Evolutionary conservation across 257 asterid genomes (phyloP).

Genomic region (Solanum paucissectum): DNA sequence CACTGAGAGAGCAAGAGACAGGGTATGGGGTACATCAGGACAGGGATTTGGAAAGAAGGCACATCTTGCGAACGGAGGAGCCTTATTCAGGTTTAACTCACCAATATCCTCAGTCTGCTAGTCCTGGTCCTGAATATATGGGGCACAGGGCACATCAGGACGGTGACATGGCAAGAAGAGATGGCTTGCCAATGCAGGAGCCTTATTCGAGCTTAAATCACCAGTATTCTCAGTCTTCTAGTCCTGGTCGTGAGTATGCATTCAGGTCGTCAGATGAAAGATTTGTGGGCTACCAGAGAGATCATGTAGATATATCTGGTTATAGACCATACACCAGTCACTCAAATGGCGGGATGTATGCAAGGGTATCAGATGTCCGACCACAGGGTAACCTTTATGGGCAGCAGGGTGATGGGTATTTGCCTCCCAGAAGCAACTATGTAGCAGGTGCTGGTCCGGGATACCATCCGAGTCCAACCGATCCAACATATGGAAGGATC

Average conservation of each 20-base stretch:
- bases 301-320: neutral
- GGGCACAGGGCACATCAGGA: neutral
- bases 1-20: slow-evolving; percentile 10
- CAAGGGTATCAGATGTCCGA: slow-evolving; percentile 13
- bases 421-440: slow-evolving; percentile 3
- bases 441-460: neutral
- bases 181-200: slow-evolving; percentile 12
- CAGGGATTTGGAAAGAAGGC: slow-evolving; percentile 17
- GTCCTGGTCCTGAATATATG: slow-evolving; percentile 22
- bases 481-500: slow-evolving; percentile 12
- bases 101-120: slow-evolving; percentile 10
- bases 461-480: slow-evolving; percentile 4
- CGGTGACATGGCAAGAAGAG: slow-evolving; percentile 16
- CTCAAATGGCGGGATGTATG: slow-evolving; percentile 12
- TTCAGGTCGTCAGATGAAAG: slow-evolving; percentile 10
- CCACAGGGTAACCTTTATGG: slow-evolving; percentile 11
- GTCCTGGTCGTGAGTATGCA: slow-evolving; percentile 22
- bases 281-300: slow-evolving; percentile 12
- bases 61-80: slow-evolving; percentile 11
- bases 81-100: slow-evolving; percentile 9
- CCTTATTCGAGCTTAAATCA: slow-evolving; percentile 8
- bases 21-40: slow-evolving; percentile 8
- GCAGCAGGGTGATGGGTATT: slow-evolving; percentile 8
- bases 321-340: slow-evolving; percentile 5
- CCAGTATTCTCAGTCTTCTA: slow-evolving; percentile 8